Evolutionary conservation across 2,329 filamentous ascomycete species (phyloP), one percentile per base, ranked within the genome.

Genomic region (Fusarium circinatum): DNA sequence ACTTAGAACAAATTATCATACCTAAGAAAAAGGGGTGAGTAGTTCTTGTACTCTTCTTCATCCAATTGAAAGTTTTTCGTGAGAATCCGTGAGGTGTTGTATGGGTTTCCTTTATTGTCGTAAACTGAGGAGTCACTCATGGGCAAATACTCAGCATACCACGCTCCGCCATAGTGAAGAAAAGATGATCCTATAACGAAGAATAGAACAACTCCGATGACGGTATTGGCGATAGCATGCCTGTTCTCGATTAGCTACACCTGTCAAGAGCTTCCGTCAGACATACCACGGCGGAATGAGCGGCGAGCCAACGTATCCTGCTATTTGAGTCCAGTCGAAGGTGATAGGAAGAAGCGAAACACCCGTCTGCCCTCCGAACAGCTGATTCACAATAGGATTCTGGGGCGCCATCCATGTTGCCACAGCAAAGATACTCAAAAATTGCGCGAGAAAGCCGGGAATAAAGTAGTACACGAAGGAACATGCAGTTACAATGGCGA

Each of bases 311-410:
- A 92, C 85, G 69, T 89, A 94, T 52, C 91, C 92, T 7, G 91
- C 87, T 59, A 94, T 87, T 75, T 93, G 91, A 10, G 91, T 92
- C 92, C 92, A 94, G 83, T 94, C 92, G 77, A 94, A 93, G 0
- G 92, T 94, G 38, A 94, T 89, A 3, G 92, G 92, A 12, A 94
- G 82, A 34, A 94, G 78, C 0, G 90, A 92, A 8, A 94, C 72
- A 0, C 93, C 92, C 0, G 90, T 92, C 55, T 85, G 86, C 3
- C 91, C 91, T 5, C 93, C 93, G 74, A 94, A 94, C 3, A 94
- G 78, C 79, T 94, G 92, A 73, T 94, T 95, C 44, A 94, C 81
- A 15, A 93, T 82, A 0, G 89, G 85, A 67, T 89, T 93, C 56
- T 93, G 85, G 1, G 93, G 93, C 4, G 88, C 89, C 64, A 94